Conservation (phyloP, 2,329 filamentous ascomycete genomes). For the Fusarium abutilonis region DNA sequence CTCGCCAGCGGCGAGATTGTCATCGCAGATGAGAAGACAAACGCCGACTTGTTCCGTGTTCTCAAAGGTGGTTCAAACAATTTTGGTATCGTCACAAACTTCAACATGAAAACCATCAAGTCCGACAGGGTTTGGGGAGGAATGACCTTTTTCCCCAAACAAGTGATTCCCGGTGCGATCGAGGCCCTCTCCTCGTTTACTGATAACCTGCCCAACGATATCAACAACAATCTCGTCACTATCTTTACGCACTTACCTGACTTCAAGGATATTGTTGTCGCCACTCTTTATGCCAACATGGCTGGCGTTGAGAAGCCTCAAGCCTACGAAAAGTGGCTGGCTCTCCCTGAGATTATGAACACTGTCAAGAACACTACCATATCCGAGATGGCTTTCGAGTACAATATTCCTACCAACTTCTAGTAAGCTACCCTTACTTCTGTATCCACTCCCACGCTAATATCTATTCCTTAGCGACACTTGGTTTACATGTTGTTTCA, state of each 20-base stretch:
- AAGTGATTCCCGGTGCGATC: constrained; percentile 20
- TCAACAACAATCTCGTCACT: constrained; percentile 21
- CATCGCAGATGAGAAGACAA: constrained; percentile 48
- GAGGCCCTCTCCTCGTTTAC: constrained; percentile 12
- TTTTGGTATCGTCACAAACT: constrained; percentile 52
- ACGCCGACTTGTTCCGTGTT: constrained; percentile 58
- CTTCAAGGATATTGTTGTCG: constrained; percentile 23
- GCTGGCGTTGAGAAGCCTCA: constrained; percentile 21
- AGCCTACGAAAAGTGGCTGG: constrained; percentile 32
- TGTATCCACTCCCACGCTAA: background rate
- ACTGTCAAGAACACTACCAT: constrained; percentile 32
- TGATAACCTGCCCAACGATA: constrained; percentile 24
- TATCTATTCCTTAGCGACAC: constrained; percentile 5
- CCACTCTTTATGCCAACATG: constrained; percentile 27
- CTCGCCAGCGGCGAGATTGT: constrained; percentile 58
- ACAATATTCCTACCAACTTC: constrained; percentile 29
- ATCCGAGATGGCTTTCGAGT: constrained; percentile 29
- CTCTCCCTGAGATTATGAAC: constrained; percentile 27
- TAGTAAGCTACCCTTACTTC: constrained; percentile 5
- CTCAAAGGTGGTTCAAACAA: constrained; percentile 56
- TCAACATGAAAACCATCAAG: constrained; percentile 44
- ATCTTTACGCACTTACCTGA: constrained; percentile 24
- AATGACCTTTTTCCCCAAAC: constrained; percentile 30
- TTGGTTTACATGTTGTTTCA: constrained; percentile 32
- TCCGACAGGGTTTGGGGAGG: constrained; percentile 29